These are phyloP conservation scores for Monilinia laxa DNA, from an alignment of 2,329 filamentous ascomycete species.

Conservation along the genomic window DNA sequence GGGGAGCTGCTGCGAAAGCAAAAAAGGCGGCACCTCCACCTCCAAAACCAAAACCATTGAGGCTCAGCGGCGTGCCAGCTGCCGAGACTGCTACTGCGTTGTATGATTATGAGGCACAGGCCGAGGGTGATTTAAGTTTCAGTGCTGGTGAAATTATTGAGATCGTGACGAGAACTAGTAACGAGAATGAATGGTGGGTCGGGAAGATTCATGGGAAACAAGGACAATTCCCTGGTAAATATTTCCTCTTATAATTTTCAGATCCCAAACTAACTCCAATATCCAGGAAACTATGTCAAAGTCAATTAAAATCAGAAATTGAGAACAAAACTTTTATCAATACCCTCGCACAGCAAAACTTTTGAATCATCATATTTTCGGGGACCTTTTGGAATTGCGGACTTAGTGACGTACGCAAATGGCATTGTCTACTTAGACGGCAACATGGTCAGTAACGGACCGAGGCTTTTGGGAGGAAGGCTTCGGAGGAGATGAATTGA, in stretches of 20 bases:
- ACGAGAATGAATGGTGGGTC: slow-evolving; percentile 97
- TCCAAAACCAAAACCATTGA: slow-evolving; percentile 78
- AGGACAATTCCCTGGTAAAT: slow-evolving; percentile 91
- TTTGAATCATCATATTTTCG: slow-evolving; percentile 16
- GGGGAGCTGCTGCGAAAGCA: slow-evolving; percentile 60
- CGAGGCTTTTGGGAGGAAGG: neutral
- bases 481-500: slow-evolving; percentile 3
- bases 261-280: slow-evolving; percentile 25
- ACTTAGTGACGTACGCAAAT: neutral
- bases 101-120: slow-evolving; percentile 95
- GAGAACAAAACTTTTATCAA: slow-evolving; percentile 8
- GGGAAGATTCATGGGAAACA: slow-evolving; percentile 76
- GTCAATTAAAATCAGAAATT: slow-evolving; percentile 36
- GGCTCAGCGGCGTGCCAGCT: slow-evolving; percentile 62
- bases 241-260: neutral
- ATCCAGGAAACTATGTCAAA: slow-evolving; percentile 53
- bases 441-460: neutral
- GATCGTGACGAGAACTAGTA: slow-evolving; percentile 77
- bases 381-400: slow-evolving; percentile 2
- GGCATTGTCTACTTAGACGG: neutral
- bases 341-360: slow-evolving; percentile 11
- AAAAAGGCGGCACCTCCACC: slow-evolving; percentile 65
- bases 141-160: slow-evolving; percentile 85
- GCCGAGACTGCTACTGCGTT: slow-evolving; percentile 83
- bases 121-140: slow-evolving; percentile 91